These are phyloP conservation scores for Candida parachauliodes DNA, from an alignment of 805 yeast species.

Conservation along the genomic window DNA sequence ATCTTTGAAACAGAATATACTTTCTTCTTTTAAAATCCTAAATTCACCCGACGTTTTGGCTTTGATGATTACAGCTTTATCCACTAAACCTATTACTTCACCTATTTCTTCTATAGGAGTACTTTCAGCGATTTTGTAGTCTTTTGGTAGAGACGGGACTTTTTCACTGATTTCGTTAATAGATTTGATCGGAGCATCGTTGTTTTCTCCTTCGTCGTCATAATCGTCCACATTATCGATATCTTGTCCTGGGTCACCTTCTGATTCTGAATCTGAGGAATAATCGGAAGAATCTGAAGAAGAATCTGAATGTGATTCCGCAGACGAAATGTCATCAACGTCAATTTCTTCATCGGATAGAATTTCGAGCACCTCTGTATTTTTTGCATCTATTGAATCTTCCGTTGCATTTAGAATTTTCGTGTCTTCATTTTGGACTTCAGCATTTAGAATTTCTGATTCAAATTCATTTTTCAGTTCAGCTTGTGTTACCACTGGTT, in stretches of 20 bases:
- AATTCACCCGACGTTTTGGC: conserved; percentile 81
- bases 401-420: not conserved
- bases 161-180: conserved; percentile 74
- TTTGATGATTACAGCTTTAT: conserved; percentile 64
- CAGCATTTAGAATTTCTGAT: no score
- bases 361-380: conserved; percentile 5
- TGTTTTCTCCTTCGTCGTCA: conserved; percentile 44
- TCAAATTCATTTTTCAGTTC: not conserved
- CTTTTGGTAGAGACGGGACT: conserved; percentile 66
- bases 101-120: conserved; percentile 77
- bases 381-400: not conserved
- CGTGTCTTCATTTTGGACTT: not conserved
- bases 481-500: not conserved
- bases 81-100: conserved; percentile 62
- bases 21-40: conserved; percentile 74
- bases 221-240: conserved; percentile 46
- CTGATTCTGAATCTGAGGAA: conserved; percentile 16
- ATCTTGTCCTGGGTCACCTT: conserved; percentile 54
- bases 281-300: conserved; percentile 16
- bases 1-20: conserved; percentile 75
- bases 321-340: conserved; percentile 15
- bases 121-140: conserved; percentile 51
- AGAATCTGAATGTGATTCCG: conserved; percentile 5
- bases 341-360: conserved; percentile 29
- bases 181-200: conserved; percentile 67